Evolutionary conservation across 768 basidiomycete genomes (phyloP).

Genomic region (Suillus alpinus): DNA sequence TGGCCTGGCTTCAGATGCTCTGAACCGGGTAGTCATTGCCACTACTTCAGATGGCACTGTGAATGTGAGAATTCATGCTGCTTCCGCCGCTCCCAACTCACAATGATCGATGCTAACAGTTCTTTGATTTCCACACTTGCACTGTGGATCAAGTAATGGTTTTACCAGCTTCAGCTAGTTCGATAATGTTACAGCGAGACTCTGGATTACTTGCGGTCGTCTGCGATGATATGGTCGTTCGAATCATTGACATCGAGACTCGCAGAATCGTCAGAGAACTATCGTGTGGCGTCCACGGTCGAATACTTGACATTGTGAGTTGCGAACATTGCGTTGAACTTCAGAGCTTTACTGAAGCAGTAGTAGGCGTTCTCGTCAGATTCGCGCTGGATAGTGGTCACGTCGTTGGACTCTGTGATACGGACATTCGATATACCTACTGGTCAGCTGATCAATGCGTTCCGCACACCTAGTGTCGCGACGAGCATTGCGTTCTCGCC

Average conservation of each 20-base stretch:
- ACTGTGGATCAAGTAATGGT: conserved; percentile 65
- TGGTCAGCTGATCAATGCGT: conserved; percentile 87
- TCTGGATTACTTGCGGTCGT: conserved; percentile 79
- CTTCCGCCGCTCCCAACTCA: neutral
- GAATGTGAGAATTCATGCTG: conserved; percentile 55
- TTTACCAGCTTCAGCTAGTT: conserved; percentile 65
- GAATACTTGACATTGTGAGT: conserved; percentile 86
- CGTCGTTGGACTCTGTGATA: conserved; percentile 88
- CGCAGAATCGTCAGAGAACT: conserved; percentile 83
- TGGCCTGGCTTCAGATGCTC: conserved; percentile 80
- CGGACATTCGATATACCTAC: conserved; percentile 96
- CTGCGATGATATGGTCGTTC: conserved; percentile 85
- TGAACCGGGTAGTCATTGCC: conserved; percentile 80
- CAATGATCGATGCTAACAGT: conserved; percentile 45
- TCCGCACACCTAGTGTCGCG: conserved; percentile 82
- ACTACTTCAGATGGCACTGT: conserved; percentile 87
- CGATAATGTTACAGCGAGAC: conserved; percentile 77
- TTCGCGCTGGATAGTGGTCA: conserved; percentile 87
- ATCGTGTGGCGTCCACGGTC: conserved; percentile 68
- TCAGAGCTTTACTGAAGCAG: conserved; percentile 7
- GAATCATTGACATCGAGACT: conserved; percentile 91
- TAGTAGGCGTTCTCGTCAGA: conserved; percentile 89
- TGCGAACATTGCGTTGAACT: neutral
- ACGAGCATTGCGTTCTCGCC: conserved; percentile 93
- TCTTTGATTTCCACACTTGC: conserved; percentile 93